Evolutionary conservation across 1,284 basidiomycete species (phyloP), one percentile per base, ranked within the genome.

Genomic region (Ceratobasidium sp.): DNA sequence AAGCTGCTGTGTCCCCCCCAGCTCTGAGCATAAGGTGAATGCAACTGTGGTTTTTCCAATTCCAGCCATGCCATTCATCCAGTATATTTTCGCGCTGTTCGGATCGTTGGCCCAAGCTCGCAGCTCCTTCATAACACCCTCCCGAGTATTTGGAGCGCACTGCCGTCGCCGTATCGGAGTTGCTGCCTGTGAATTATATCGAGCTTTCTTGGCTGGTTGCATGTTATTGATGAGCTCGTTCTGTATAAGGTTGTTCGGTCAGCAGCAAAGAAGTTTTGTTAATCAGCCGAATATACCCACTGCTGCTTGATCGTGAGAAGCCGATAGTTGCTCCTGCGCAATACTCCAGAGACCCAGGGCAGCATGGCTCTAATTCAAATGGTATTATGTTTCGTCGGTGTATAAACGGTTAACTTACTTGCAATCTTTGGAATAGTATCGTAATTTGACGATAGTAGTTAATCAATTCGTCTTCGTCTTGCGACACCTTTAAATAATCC

Each of bases 1-100:
- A 10, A 84, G 83, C 6, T 40, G 62, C 5, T 75, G 56, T 12
- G 71, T 20, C 13, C 6, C 33, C 23, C 69, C 44, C n/a, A 76
- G 76, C 7, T 76, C 33, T 1, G 77, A 54, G n/a, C 81, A 81
- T 3, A 83, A 61, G 3, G 82, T 82, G 69, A 79, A 67, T 33
- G 82, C 81, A 28, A 83, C 79, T 10, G 81, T 81, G 6, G 82
- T 79, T 68, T 83, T 82, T 2, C 82, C 82, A 9, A 80, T 81
- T 0, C 82, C 82, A 40, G 82, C 81, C 59, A 81, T 77, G n/a
- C 81, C 82, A 77, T 81, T 75, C 33, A 82, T 73, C 81, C 82
- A 82, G 76, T 78, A 82, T 15, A 82, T 71, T n/a, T 75, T 77
- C 4, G 78, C 66, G 13, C 52, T 64, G 13, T 42, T 52, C 3